These are phyloP conservation scores for Persicaria maculosa DNA, from an alignment of 148 eudicot species.

Conservation along the genomic window DNA sequence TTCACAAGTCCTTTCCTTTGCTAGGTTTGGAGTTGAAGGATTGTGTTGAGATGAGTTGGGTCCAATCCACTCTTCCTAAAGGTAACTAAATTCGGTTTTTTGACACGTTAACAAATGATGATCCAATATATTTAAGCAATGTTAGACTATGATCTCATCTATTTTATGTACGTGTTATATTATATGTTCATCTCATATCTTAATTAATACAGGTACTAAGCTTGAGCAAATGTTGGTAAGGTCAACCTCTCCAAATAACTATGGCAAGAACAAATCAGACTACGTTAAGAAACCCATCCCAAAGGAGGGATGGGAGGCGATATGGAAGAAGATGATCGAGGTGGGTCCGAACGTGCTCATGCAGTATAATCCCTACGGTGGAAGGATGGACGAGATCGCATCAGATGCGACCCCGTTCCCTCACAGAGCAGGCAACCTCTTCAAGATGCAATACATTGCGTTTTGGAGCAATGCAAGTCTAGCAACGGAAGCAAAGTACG, in stretches of 20 bases:
- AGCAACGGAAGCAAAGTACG: not conserved
- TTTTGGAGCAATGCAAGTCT: slow-evolving; percentile 23
- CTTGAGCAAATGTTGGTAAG: slow-evolving; percentile 16
- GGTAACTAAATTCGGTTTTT: not conserved
- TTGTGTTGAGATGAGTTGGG: slow-evolving; percentile 27
- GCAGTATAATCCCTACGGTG: slow-evolving; percentile 42
- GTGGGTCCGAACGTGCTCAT: slow-evolving; percentile 13
- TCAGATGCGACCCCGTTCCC: slow-evolving; percentile 32
- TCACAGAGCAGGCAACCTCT: slow-evolving; percentile 33
- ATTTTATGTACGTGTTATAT: no score
- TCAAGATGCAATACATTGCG: slow-evolving; percentile 28
- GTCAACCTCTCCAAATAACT: not conserved
- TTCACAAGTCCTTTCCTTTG: slow-evolving; percentile 17
- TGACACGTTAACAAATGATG: no score
- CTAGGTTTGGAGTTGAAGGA: slow-evolving; percentile 21
- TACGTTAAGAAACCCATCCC: slow-evolving; percentile 29
- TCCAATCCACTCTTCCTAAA: slow-evolving; percentile 15
- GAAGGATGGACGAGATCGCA: slow-evolving; percentile 32
- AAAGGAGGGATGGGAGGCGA: slow-evolving; percentile 21
- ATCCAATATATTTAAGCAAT: no score
- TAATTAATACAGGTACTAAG: slow-evolving; percentile 12
- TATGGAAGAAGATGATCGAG: slow-evolving; percentile 28
- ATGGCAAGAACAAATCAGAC: slow-evolving; percentile 34
- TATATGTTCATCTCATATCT: no score
- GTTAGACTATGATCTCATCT: no score